These are phyloP conservation scores for Vitis riparia DNA, from an alignment of 164 flowering plant species.

Conservation along the genomic window DNA sequence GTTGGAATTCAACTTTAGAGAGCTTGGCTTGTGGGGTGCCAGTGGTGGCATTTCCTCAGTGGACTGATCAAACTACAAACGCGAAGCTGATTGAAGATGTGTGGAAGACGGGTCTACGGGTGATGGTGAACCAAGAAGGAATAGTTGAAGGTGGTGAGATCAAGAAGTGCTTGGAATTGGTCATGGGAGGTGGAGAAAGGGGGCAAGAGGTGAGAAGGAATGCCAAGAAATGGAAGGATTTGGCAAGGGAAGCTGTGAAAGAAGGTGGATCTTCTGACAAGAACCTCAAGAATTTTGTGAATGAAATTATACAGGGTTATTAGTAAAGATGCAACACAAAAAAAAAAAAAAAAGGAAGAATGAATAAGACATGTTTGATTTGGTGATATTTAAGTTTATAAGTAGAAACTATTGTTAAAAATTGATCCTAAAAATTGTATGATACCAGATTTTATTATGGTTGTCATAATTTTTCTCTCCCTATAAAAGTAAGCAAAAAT, in stretches of 20 bases:
- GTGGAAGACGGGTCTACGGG: constrained; percentile 42
- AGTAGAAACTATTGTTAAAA: too few relatives aligned
- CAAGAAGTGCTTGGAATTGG: constrained; percentile 29
- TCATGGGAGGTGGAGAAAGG: constrained; percentile 27
- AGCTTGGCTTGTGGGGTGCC: constrained; percentile 37
- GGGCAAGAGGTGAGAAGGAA: constrained; percentile 26
- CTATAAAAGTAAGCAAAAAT: too few relatives aligned
- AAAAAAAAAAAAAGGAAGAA: too few relatives aligned
- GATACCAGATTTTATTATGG: too few relatives aligned
- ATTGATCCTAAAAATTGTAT: too few relatives aligned
- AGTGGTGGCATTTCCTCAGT: constrained; percentile 41
- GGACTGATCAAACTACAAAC: constrained; percentile 41
- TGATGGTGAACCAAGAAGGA: constrained; percentile 19
- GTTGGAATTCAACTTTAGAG: constrained; percentile 50
- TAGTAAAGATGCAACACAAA: too few relatives aligned
- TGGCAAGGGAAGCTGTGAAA: constrained; percentile 19
- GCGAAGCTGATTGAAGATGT: constrained; percentile 40
- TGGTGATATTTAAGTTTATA: too few relatives aligned
- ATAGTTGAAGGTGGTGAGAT: constrained; percentile 28
- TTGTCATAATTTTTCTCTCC: too few relatives aligned
- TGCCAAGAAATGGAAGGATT: constrained; percentile 27
- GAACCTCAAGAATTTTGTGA: constrained; percentile 27
- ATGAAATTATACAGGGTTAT: constrained; percentile 3
- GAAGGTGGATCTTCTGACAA: constrained; percentile 25
- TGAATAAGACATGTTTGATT: too few relatives aligned